phyloP scores from a whole-genome alignment of 179 eudicot species.

The Beta macrorhiza region DNA sequence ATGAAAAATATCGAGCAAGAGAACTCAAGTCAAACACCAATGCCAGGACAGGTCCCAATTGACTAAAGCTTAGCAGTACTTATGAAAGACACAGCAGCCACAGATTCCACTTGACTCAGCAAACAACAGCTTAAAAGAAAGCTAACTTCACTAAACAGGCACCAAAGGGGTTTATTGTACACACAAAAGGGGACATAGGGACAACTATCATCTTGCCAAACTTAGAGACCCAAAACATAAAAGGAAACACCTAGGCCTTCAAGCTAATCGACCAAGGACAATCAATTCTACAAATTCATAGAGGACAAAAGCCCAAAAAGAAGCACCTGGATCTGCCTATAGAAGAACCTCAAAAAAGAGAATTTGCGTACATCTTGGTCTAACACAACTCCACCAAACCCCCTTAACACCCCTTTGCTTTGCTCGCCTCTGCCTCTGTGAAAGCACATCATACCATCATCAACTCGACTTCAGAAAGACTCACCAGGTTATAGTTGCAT shows the following conservation, averaged over 20 bases:
- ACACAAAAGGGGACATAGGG: background rate
- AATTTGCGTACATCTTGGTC: no score
- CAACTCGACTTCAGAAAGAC: no score
- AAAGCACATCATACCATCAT: background rate
- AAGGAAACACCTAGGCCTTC: no score
- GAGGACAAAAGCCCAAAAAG: no score
- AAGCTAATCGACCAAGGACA: no score
- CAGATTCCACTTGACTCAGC: background rate
- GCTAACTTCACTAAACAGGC: background rate
- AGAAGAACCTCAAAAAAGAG: no score
- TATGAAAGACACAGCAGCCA: conserved; percentile 4
- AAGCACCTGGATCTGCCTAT: no score
- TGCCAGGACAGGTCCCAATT: background rate
- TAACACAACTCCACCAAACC: no score
- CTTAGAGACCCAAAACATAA: background rate
- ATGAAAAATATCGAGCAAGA: background rate
- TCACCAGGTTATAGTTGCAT: background rate
- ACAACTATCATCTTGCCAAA: background rate
- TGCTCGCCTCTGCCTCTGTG: no score
- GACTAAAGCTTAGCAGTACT: background rate
- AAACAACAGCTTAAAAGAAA: background rate
- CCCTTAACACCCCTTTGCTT: no score
- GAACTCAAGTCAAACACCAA: background rate
- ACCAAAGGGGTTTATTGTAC: background rate
- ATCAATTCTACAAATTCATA: no score